Conservation (phyloP, 371 early-diverging fungal genomes). For the Rhizopus arrhizus region DNA sequence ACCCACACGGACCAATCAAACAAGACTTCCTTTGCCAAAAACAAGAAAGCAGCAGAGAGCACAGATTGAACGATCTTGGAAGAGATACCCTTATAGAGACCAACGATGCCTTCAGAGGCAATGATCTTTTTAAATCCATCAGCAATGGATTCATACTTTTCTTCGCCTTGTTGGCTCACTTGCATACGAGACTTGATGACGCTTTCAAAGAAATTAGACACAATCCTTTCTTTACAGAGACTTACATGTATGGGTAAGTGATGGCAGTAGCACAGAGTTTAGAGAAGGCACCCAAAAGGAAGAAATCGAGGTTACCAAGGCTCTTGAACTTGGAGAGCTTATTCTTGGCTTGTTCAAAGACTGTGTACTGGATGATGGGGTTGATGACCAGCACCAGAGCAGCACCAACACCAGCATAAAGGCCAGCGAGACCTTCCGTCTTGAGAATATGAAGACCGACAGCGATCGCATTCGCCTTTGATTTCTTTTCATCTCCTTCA, state of each 20-base stretch:
- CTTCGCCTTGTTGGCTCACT: constrained; percentile 76
- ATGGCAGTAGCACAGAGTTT: constrained; percentile 93
- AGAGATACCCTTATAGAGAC: constrained; percentile 90
- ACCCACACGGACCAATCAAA: constrained; percentile 73
- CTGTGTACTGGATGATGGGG: constrained; percentile 97
- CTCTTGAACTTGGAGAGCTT: constrained; percentile 55
- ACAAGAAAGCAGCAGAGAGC: constrained; percentile 89
- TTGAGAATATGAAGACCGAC: constrained; percentile 72
- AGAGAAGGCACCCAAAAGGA: constrained; percentile 90
- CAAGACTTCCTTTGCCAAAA: constrained; percentile 85
- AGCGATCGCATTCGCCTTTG: constrained; percentile 48
- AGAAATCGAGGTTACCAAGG: constrained; percentile 86
- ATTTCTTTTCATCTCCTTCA: constrained; percentile 40
- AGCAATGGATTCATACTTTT: constrained; percentile 77
- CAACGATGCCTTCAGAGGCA: constrained; percentile 78
- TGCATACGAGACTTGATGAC: constrained; percentile 97
- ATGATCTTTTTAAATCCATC: constrained; percentile 93
- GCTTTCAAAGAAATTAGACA: constrained; percentile 32
- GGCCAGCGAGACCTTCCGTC: constrained; percentile 82
- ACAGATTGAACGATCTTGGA: constrained; percentile 91
- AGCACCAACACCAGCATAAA: constrained; percentile 89
- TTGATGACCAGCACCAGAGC: constrained; percentile 96
- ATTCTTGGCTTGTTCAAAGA: constrained; percentile 91
- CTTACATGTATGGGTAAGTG: constrained; percentile 96
- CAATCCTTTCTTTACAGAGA: background rate